Percentiles rank a stretch among this genome's conserved stretches.
Conservation (phyloP, 352 stramenopile genomes). For the Globisporangium heterothallicum region DNA sequence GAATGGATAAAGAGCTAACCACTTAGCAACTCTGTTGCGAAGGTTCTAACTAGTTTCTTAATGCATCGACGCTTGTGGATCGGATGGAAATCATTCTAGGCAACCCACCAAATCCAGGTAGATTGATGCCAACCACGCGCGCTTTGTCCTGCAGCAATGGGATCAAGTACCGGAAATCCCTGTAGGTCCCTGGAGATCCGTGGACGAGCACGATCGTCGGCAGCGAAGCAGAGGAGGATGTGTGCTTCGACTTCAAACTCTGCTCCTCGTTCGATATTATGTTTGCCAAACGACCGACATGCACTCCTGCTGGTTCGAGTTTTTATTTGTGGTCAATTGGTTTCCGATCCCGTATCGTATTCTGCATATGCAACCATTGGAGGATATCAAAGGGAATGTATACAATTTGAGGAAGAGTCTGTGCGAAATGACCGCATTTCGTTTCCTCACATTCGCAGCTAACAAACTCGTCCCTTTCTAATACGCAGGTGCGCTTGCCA, state of each 20-base stretch:
- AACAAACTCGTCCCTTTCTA: too few species aligned
- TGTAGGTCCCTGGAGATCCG: constrained; percentile 53
- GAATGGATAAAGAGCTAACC: too few species aligned
- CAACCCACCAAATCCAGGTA: constrained; percentile 39
- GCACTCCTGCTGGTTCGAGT: neutral
- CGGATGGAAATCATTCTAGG: too few species aligned
- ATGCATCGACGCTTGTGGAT: neutral
- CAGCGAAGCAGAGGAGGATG: neutral
- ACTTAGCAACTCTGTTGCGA: neutral
- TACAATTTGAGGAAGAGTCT: too few species aligned
- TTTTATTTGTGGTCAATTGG: neutral
- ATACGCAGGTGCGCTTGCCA: too few species aligned
- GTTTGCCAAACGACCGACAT: constrained; percentile 33
- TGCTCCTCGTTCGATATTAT: constrained; percentile 39
- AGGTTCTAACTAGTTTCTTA: neutral
- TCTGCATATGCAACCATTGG: too few species aligned
- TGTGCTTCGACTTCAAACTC: constrained; percentile 10
- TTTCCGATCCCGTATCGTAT: too few species aligned
- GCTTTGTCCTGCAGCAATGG: constrained; percentile 32
- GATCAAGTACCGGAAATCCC: constrained; percentile 62
- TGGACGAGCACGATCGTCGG: constrained; percentile 57
- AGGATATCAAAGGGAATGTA: too few species aligned
- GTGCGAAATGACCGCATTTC: too few species aligned
- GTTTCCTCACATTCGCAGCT: neutral
- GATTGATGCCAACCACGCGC: constrained; percentile 53